Percentiles rank a stretch among this genome's conserved stretches.
Evolutionary conservation across 306 rosid species (phyloP).

Genomic region (Canavalia gladiata): DNA sequence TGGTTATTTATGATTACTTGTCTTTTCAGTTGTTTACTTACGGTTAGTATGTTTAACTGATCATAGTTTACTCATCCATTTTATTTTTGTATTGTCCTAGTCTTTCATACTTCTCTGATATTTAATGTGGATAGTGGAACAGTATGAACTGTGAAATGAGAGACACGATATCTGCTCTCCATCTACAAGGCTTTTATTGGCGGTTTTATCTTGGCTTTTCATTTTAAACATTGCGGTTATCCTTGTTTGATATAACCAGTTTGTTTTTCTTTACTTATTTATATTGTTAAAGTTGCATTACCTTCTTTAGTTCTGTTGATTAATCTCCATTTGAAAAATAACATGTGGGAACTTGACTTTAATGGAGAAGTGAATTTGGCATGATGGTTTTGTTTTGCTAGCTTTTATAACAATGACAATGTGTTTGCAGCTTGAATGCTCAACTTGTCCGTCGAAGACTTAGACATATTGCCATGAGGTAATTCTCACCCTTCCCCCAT

Average conservation of each 20-base stretch:
- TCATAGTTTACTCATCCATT: neutral
- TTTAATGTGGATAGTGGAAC: neutral
- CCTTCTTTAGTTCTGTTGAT: neutral
- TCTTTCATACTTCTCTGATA: constrained; percentile 32
- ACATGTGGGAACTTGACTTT: neutral
- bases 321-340: constrained; percentile 17
- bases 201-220: neutral
- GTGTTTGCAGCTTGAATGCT: constrained; percentile 77
- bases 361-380: constrained; percentile 12
- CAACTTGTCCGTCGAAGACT: constrained; percentile 89
- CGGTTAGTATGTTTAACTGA: constrained; percentile 4
- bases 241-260: neutral
- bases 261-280: neutral
- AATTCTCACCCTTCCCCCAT: constrained; percentile 15
- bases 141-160: constrained; percentile 10
- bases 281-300: neutral
- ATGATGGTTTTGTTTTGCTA: constrained; percentile 4
- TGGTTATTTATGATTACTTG: constrained; percentile 1
- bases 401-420: constrained; percentile 23
- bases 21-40: neutral
- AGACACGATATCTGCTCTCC: constrained; percentile 9
- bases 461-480: constrained; percentile 88
- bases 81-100: neutral
- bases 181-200: neutral
- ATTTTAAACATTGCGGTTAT: constrained; percentile 2